A percentile compares a stretch with the other conserved stretches of the same genome.
Conservation (phyloP, 2,329 filamentous ascomycete genomes). For the Penicillium sp. region DNA sequence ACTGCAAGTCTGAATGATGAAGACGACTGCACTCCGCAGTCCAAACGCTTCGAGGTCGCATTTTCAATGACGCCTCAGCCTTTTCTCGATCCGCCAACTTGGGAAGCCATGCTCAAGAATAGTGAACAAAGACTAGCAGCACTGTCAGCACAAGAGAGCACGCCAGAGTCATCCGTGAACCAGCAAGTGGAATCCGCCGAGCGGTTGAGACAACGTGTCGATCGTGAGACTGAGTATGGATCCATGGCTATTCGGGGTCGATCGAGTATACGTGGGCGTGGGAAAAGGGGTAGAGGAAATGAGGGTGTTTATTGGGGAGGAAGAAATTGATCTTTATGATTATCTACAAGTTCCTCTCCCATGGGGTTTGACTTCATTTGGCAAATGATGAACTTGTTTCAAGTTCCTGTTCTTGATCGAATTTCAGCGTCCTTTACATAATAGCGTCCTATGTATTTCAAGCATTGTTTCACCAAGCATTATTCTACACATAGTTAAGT, state of each 20-base stretch:
- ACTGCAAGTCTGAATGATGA: background rate
- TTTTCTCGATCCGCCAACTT: conserved; percentile 40
- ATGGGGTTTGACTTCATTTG: background rate
- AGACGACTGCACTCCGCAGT: background rate
- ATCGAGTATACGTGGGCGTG: conserved; percentile 24
- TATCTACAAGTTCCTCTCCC: background rate
- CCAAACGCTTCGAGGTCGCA: conserved; percentile 31
- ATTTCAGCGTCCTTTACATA: too few relatives aligned
- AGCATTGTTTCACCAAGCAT: too few relatives aligned
- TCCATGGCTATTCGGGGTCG: conserved; percentile 36
- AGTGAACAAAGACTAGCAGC: conserved; percentile 6
- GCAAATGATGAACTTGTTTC: too few relatives aligned
- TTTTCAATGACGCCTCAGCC: conserved; percentile 38
- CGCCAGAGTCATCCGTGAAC: background rate
- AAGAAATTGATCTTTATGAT: background rate
- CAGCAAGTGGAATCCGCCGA: conserved; percentile 17
- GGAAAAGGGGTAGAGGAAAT: conserved; percentile 15
- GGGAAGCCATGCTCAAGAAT: conserved; percentile 34
- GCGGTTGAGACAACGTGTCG: conserved; percentile 17
- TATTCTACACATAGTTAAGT: too few relatives aligned
- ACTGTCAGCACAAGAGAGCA: conserved; percentile 3
- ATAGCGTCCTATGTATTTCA: too few relatives aligned
- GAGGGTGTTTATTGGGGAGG: conserved; percentile 16
- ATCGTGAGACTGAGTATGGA: conserved; percentile 33
- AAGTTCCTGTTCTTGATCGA: too few relatives aligned